A percentile compares a stretch with the other conserved stretches of the same genome.
These are phyloP conservation scores for Dactylis glomerata DNA, from an alignment of 176 grass and related monocot genomes.

Conservation along the genomic window DNA sequence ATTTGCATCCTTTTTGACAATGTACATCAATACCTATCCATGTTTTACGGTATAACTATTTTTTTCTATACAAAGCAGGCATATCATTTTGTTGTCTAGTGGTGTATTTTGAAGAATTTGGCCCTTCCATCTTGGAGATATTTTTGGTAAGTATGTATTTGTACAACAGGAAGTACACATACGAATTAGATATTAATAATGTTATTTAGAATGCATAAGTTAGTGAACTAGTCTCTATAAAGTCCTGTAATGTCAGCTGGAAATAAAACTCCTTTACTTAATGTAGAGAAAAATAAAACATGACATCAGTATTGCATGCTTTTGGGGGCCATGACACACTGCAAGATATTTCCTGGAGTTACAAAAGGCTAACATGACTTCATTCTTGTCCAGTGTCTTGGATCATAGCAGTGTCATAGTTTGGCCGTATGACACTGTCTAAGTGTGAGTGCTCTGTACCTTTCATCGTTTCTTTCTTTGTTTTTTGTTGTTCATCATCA, in stretches of 20 bases:
- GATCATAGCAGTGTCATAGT: conserved; percentile 29
- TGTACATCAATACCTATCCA: neutral
- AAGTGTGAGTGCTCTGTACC: conserved; percentile 18
- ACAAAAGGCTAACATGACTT: conserved; percentile 34
- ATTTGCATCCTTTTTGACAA: neutral
- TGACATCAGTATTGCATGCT: conserved; percentile 27
- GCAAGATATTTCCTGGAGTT: neutral
- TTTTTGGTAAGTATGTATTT: neutral
- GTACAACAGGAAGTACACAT: neutral
- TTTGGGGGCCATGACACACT: conserved; percentile 16
- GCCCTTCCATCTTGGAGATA: neutral
- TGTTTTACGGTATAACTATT: neutral
- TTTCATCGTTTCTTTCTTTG: conserved; percentile 20
- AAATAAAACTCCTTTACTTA: conserved; percentile 10
- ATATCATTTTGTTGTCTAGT: neutral
- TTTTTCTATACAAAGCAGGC: neutral
- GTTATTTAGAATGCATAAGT: neutral
- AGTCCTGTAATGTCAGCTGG: neutral
- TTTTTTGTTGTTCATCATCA: conserved; percentile 20
- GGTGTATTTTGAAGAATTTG: neutral
- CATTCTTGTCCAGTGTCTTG: conserved; percentile 38
- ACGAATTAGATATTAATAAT: neutral
- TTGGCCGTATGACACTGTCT: conserved; percentile 9
- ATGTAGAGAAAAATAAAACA: neutral
- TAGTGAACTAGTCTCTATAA: conserved; percentile 8